These are phyloP conservation scores for Melampsora larici-populina DNA, from an alignment of 1,284 basidiomycete species.

Conservation along the genomic window DNA sequence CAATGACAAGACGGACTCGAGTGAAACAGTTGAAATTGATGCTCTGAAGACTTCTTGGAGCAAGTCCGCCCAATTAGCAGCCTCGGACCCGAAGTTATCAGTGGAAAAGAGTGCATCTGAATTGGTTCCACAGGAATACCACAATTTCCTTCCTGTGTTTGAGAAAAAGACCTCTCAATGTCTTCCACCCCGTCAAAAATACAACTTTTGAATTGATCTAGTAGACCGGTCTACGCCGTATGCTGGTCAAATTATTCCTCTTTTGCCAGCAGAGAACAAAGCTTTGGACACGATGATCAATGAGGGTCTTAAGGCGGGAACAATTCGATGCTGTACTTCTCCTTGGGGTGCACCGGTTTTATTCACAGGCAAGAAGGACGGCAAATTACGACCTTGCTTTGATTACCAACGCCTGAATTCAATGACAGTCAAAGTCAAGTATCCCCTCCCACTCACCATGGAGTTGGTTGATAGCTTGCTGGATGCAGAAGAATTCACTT, in stretches of 20 bases:
- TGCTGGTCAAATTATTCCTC: constrained; percentile 1
- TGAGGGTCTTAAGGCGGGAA: constrained; percentile 1
- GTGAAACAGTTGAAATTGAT: no score
- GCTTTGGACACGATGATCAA: constrained; percentile 1
- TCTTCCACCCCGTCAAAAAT: background rate
- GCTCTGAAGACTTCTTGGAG: background rate
- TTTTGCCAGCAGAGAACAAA: background rate
- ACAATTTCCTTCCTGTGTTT: background rate
- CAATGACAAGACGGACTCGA: no score
- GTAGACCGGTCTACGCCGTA: background rate
- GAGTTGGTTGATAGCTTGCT: constrained; percentile 8
- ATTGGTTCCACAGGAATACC: background rate
- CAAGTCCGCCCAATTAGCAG: background rate
- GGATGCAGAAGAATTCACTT: background rate
- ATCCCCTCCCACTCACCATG: background rate
- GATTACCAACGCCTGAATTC: constrained; percentile 46
- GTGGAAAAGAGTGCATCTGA: background rate
- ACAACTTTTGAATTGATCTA: background rate
- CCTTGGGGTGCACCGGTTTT: constrained; percentile 47
- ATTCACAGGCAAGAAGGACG: constrained; percentile 58
- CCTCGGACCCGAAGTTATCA: background rate
- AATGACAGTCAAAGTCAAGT: constrained; percentile 1
- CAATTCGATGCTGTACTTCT: background rate
- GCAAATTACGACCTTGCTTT: no score
- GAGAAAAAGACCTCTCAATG: background rate